phyloP scores from a whole-genome alignment of 495 filamentous ascomycete genomes.

The Aeminium ludgeri region DNA sequence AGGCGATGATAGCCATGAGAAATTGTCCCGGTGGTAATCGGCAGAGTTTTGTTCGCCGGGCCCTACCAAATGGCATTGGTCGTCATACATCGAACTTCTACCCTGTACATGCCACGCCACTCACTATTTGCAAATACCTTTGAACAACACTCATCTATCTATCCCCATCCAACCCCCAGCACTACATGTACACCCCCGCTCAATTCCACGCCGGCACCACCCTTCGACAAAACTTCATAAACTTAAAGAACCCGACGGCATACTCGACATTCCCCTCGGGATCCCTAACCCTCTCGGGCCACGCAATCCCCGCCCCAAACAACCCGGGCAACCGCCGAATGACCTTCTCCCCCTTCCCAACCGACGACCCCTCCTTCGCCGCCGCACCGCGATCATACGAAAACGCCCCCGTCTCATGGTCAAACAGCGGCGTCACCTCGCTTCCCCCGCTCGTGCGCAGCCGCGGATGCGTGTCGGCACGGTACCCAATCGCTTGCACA shows the following conservation, averaged over 20 bases:
- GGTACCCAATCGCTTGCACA: constrained; percentile 40
- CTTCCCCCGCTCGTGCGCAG: constrained; percentile 19
- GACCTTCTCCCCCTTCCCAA: constrained; percentile 12
- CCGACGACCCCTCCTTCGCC: background rate
- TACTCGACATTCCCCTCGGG: constrained; percentile 43
- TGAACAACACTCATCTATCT: too few relatives aligned
- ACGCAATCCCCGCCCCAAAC: constrained; percentile 44
- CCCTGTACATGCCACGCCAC: too few relatives aligned
- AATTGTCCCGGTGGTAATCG: too few relatives aligned
- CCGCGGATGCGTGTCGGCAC: constrained; percentile 31
- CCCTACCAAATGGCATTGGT: too few relatives aligned
- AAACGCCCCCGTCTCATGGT: constrained; percentile 35
- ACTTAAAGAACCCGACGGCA: constrained; percentile 46
- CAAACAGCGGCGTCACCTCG: constrained; percentile 27
- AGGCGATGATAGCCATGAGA: too few relatives aligned
- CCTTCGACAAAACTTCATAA: constrained; percentile 42
- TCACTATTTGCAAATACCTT: too few relatives aligned
- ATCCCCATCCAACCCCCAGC: too few relatives aligned
- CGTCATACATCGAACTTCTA: too few relatives aligned
- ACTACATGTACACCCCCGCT: too few relatives aligned
- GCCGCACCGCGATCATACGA: constrained; percentile 4
- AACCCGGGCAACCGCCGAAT: constrained; percentile 31
- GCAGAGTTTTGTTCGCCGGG: too few relatives aligned
- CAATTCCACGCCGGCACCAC: constrained; percentile 14
- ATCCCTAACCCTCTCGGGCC: constrained; percentile 42